Evolutionary conservation across 1,284 basidiomycete genomes (phyloP).

Genomic region (Bjerkandera adusta): DNA sequence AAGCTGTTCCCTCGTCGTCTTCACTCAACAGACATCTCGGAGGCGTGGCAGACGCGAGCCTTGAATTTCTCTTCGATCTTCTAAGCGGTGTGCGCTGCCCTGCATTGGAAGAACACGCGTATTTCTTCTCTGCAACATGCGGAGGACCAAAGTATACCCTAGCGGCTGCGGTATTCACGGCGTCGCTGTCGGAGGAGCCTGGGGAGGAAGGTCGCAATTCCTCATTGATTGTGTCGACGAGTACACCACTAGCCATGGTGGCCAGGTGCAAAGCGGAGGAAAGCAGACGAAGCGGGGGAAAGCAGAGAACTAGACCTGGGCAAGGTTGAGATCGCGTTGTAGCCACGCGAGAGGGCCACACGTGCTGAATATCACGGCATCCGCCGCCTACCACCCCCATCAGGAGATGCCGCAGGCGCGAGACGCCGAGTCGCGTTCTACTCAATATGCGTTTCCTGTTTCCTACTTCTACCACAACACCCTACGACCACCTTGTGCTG

Average conservation of each 20-base stretch:
- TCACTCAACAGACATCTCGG: conserved; percentile 5
- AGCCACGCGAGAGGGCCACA: conserved; percentile 22
- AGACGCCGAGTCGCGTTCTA: no score
- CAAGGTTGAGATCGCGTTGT: conserved; percentile 23
- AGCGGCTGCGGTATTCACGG: conserved; percentile 22
- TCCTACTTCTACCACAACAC: no score
- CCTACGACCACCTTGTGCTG: no score
- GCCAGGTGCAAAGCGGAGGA: conserved; percentile 1
- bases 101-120: conserved; percentile 32
- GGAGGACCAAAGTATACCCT: conserved; percentile 53
- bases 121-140: conserved; percentile 54
- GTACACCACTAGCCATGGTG: conserved; percentile 12
- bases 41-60: conserved; percentile 31
- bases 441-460: no score
- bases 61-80: conserved; percentile 50
- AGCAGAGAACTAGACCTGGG: conserved; percentile 1
- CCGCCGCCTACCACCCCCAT: no score
- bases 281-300: conserved; percentile 3
- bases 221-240: conserved; percentile 8
- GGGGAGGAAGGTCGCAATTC: conserved; percentile 1
- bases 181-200: conserved; percentile 23
- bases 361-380: no score
- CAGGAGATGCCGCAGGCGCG: no score
- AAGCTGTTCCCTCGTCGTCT: conserved; percentile 17
- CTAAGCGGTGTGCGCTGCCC: conserved; percentile 39